Evolutionary conservation across 805 yeast species (phyloP), one percentile per base, ranked within the genome.

Genomic region (Ogataea dorogensis): DNA sequence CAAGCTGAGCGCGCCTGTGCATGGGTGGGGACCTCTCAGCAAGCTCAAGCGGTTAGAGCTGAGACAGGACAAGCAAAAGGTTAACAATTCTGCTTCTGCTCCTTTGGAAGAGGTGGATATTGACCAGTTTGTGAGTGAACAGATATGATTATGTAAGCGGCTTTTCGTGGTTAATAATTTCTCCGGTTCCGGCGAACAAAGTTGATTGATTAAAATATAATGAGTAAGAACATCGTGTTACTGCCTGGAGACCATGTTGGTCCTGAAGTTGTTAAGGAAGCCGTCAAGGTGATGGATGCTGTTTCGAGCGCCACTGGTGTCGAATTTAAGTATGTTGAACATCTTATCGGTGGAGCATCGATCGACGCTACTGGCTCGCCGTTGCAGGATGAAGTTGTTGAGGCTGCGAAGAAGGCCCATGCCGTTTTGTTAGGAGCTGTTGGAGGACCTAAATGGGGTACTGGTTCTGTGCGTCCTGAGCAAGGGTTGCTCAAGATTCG

Each of bases 371-470:
- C 94, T 28, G 98, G 98, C 36, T 81, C 61, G 33, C 97, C 98
- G 41, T 71, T 93, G 47, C 84, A 96, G 11, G 95, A 84, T 42
- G 91, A 73, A 40, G 75, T 96, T 3, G 71, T 93, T 31, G 84
- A 68, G 29, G 88, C 95, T 7, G 75, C 97, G 23, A 88, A 86
- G 64, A 67, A 68, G 28, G 82, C 98, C 1, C 94, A 91, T 59
- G 98, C 98, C 17, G 95, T 93, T n/a, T 69, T 93, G 48, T 72
- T 93, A 39, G 98, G 98, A 49, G 96, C 98, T 7, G 98, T 93
- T 21, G 98, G 98, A 46, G 98, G 98, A 21, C 98, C 98, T 44
- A 93, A 93, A 67, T 93, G 98, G 98, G 98, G 98, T 23, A 86
- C 97, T 17, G 97, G 97, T 33, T 58, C 73, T 9, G 98, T 91